These are phyloP conservation scores for Hirsutella rhossiliensis DNA, from an alignment of 2,329 filamentous ascomycete species.

Conservation along the genomic window DNA sequence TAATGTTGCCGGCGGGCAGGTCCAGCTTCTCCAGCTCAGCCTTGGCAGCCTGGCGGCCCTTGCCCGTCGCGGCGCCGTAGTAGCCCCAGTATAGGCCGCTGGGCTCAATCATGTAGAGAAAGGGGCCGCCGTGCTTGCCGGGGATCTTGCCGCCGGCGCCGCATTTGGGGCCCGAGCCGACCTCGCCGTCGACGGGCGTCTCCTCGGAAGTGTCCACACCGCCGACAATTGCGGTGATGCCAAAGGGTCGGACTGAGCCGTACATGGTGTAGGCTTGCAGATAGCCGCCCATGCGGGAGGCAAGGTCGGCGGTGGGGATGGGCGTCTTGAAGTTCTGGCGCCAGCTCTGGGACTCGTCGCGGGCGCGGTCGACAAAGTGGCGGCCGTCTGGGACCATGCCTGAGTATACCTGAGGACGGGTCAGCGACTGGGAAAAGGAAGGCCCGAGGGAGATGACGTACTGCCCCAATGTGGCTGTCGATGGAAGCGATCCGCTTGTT, in stretches of 20 bases:
- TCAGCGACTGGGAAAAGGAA: neutral
- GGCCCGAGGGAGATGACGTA: constrained; percentile 34
- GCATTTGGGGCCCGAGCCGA: constrained; percentile 64
- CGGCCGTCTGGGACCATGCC: constrained; percentile 90
- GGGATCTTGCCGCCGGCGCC: constrained; percentile 75
- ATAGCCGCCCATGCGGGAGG: constrained; percentile 88
- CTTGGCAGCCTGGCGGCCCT: constrained; percentile 93
- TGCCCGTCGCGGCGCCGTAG: constrained; percentile 94
- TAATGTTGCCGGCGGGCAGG: constrained; percentile 63
- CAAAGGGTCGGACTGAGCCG: constrained; percentile 91
- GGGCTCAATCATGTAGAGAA: constrained; percentile 97
- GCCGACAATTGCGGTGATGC: constrained; percentile 86
- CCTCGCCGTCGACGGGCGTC: constrained; percentile 77
- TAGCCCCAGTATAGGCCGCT: constrained; percentile 98
- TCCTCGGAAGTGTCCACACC: constrained; percentile 89
- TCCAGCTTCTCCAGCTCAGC: constrained; percentile 97
- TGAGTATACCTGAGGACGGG: constrained; percentile 62
- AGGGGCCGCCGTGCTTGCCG: constrained; percentile 74
- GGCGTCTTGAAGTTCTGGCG: constrained; percentile 89
- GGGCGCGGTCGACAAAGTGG: constrained; percentile 87
- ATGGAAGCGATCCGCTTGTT: constrained; percentile 97
- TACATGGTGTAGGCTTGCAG: constrained; percentile 97
- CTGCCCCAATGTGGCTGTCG: constrained; percentile 86
- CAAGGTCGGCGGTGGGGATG: constrained; percentile 78
- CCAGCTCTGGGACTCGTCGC: constrained; percentile 88